These are phyloP conservation scores for Neocallimastix lanati DNA, from an alignment of 192 early-diverging fungal genomes.

Conservation along the genomic window DNA sequence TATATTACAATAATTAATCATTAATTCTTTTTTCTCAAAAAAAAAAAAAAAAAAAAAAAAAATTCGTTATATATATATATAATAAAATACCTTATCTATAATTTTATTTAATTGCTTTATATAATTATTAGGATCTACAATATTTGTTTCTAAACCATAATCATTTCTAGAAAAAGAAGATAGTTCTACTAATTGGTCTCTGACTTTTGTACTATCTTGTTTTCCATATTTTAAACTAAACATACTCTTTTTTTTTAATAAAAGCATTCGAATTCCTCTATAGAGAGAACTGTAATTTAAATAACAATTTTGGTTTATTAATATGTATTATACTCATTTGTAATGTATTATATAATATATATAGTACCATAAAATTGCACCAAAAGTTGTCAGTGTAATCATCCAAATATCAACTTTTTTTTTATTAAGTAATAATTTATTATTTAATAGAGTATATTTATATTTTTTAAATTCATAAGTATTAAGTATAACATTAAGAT, in stretches of 20 bases:
- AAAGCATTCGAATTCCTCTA: background rate
- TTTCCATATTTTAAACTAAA: background rate
- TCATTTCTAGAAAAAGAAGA: background rate
- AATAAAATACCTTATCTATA: background rate
- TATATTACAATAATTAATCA: too few species aligned
- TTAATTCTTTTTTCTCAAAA: too few species aligned
- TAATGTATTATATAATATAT: too few species aligned
- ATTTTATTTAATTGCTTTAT: background rate
- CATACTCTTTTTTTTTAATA: background rate
- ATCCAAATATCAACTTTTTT: background rate
- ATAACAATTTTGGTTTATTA: too few species aligned
- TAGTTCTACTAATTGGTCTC: background rate
- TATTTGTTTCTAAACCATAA: background rate
- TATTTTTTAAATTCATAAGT: too few species aligned
- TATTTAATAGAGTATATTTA: too few species aligned
- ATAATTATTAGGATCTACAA: background rate
- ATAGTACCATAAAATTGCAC: background rate
- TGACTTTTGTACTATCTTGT: background rate
- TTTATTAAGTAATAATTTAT: too few species aligned
- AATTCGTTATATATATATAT: too few species aligned
- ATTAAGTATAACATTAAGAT: too few species aligned
- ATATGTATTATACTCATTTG: too few species aligned
- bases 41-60: too few species aligned
- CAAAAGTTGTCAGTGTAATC: background rate
- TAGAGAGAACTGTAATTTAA: background rate